Evolutionary conservation across 495 filamentous ascomycete species (phyloP).

Genomic region (Usnea hakonensis): DNA sequence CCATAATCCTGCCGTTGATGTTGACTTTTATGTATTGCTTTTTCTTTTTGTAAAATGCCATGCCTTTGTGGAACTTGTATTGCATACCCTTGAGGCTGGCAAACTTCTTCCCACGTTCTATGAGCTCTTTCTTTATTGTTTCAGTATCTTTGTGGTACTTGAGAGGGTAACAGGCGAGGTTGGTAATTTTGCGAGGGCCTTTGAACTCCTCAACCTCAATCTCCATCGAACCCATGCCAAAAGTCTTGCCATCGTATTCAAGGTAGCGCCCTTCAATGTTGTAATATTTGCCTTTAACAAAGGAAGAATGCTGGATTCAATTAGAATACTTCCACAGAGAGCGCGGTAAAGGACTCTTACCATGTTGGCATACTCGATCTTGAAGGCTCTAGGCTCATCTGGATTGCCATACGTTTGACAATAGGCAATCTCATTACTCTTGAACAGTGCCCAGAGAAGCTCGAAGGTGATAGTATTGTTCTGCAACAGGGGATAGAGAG

Average conservation of each 20-base stretch:
- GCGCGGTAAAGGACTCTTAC: neutral
- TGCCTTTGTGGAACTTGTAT: slow-evolving; percentile 73
- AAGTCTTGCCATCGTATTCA: slow-evolving; percentile 75
- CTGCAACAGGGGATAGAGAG: slow-evolving; percentile 73
- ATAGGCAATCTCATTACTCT: slow-evolving; percentile 80
- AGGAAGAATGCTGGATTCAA: slow-evolving; percentile 45
- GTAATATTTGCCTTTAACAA: slow-evolving; percentile 75
- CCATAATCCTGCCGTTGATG: slow-evolving; percentile 86
- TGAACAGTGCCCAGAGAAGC: slow-evolving; percentile 83
- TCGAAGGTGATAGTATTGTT: slow-evolving; percentile 86
- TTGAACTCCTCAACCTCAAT: slow-evolving; percentile 72
- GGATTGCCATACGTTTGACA: slow-evolving; percentile 69
- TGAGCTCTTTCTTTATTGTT: slow-evolving; percentile 54
- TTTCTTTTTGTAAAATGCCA: slow-evolving; percentile 80
- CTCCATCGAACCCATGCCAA: slow-evolving; percentile 62
- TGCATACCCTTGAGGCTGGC: slow-evolving; percentile 72
- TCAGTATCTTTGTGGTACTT: slow-evolving; percentile 73
- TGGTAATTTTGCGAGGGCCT: slow-evolving; percentile 74
- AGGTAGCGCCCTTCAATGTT: slow-evolving; percentile 74
- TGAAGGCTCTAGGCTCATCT: slow-evolving; percentile 86
- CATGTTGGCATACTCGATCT: slow-evolving; percentile 70
- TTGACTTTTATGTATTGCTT: slow-evolving; percentile 73
- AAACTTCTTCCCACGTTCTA: slow-evolving; percentile 84
- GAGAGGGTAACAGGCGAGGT: slow-evolving; percentile 69
- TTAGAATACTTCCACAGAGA: neutral